phyloP scores from a whole-genome alignment of 2,329 filamentous ascomycete species.

The Septoria petroselini region DNA sequence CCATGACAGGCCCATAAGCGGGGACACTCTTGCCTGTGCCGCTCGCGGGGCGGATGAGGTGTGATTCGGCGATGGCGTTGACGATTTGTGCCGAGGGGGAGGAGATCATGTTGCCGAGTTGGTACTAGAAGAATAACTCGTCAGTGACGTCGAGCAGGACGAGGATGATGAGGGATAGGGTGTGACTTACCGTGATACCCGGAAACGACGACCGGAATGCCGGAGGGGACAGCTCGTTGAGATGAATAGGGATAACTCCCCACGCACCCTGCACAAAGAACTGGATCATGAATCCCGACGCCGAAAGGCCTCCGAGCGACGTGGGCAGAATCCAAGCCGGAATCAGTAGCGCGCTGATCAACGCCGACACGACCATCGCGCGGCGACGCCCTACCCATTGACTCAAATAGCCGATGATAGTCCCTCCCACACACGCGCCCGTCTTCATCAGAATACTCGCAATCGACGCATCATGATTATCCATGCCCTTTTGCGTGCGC shows the following conservation, averaged over 20 bases:
- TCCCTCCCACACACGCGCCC: conserved; percentile 71
- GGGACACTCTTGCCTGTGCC: conserved; percentile 57
- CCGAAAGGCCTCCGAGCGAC: conserved; percentile 59
- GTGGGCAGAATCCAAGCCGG: conserved; percentile 68
- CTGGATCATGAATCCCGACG: conserved; percentile 66
- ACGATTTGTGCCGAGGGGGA: conserved; percentile 73
- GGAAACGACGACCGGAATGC: conserved; percentile 70
- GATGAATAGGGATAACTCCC: conserved; percentile 68
- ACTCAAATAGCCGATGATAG: conserved; percentile 68
- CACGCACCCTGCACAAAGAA: conserved; percentile 64
- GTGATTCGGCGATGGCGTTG: conserved; percentile 67
- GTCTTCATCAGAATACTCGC: conserved; percentile 79
- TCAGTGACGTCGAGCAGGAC: too few species aligned
- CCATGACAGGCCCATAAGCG: conserved; percentile 74
- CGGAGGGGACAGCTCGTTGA: conserved; percentile 69
- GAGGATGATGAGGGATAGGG: not conserved
- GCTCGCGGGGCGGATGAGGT: conserved; percentile 50
- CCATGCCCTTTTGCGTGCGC: conserved; percentile 67
- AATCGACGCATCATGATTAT: conserved; percentile 62
- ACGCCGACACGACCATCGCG: conserved; percentile 59
- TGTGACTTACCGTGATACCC: conserved; percentile 42
- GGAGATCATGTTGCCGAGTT: conserved; percentile 72
- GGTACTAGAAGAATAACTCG: conserved; percentile 58
- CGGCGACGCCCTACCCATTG: conserved; percentile 73
- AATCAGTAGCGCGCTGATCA: conserved; percentile 61